Base-by-base conservation (phyloP, 129 eudicot genomes). In the Pseudognaphalium luteoalbum region DNA sequence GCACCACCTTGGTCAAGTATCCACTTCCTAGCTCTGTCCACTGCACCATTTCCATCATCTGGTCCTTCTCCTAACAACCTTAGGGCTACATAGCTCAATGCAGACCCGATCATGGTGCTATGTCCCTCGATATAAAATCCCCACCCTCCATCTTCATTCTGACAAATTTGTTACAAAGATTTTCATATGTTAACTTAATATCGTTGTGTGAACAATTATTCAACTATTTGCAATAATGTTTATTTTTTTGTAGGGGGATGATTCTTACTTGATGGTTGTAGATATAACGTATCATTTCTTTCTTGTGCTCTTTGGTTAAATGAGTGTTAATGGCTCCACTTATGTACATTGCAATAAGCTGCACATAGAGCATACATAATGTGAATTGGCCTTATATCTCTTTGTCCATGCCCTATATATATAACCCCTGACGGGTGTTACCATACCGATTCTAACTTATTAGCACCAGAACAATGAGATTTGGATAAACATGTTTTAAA, bases 61-160 rank as follows among this genome's bases (percentile, higher is more conserved):
- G 89, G 85, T 42, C 89, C 93, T 81, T 86, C 89, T 70, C 96
- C 96, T 12, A 90, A 80, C 71, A 90, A 47, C 19, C 93, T 76
- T 29, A 90, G 17, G 4, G 93, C 89, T 22, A 88, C 80, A 15
- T 90, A 90, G 81, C 85, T 88, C n/a, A 88, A 80, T 6, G 88
- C 96, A 16, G 96, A 88, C 14, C 96, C 93, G 17, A 91, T 77
- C 96, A 91, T 91, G 42, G 96, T 91, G 71, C 91, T 91, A 16
- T 83, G 88, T 11, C 96, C 93, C 70, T 81, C 96, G 11, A 90
- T 86, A 67, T 90, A 86, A 68, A 90, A 90, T 68, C 96, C 96
- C 89, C 93, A 90, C 66, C 96, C 97, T 4, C 97, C 97, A 86
- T 91, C 97, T 28, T 91, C 91, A 34, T 91, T 91, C 93, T 91